Base-by-base conservation (phyloP, 306 rosid species). In the Cucurbita argyrosperma region DNA sequence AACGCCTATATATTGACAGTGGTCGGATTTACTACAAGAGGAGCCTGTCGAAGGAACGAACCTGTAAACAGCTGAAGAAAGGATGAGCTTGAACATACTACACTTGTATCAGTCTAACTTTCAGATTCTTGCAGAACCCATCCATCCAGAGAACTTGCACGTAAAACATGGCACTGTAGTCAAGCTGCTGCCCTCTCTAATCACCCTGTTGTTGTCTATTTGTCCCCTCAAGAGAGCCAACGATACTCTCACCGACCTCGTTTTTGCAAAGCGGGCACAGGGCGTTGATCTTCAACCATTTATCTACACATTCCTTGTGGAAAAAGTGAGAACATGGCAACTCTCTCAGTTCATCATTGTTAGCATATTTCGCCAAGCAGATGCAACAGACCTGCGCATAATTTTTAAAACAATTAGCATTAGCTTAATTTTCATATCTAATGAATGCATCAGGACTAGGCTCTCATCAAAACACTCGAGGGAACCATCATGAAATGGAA, bases 241-340 rank as follows among this genome's bases (percentile, higher is more conserved):
- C 49, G 75, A 68, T 8, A 79, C 78, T 81, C 80, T 86, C 92
- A 43, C 90, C 89, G 26, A 89, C 96, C 63, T 86, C 96, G 61
- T 62, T 83, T 84, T 93, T 93, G 87, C 98, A 93, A 77, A 93
- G 98, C 60, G 98, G 98, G 62, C 98, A 93, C 8, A 83, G 63
- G 0, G 98, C 85, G 61, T 93, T 93, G 82, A 93, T 93, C 88
- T 88, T 90, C 82, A 93, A 79, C 98, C 98, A 93, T 81, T 89
- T 93, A 80, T 93, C 98, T 42, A 93, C 89, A 7, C 98, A 93
- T 3, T 90, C 98, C 82, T 89, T 90, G 90, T 93, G 97, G 77
- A 93, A 86, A 81, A 93, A 90, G 85, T 93, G 98, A 42, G 92
- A 85, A 73, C 98, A 93, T 45, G 94, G 90, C 87, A 93, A 74